Evolutionary conservation across 306 rosid genomes (phyloP).

Genomic region (Cucumis melo): DNA sequence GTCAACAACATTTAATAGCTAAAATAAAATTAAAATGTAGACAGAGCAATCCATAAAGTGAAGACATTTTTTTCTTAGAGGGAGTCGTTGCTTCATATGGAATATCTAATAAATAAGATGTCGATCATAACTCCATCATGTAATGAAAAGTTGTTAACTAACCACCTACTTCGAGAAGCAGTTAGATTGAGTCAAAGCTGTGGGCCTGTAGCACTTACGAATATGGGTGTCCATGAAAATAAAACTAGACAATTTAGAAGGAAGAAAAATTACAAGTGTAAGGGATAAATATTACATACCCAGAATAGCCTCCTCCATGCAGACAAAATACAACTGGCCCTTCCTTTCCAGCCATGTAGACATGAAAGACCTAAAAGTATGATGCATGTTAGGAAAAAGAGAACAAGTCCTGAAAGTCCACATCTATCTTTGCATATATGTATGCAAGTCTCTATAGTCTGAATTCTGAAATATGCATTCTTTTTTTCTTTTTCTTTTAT

Average conservation of each 20-base stretch:
- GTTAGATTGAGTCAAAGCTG: neutral
- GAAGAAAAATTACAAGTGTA: neutral
- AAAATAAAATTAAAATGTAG: neutral
- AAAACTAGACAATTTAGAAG: neutral
- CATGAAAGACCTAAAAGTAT: slow-evolving; percentile 75
- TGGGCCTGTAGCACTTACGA: neutral
- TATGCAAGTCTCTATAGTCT: neutral
- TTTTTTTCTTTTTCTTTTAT: neutral
- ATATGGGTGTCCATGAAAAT: neutral
- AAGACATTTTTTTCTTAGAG: neutral
- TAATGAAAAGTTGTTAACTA: neutral
- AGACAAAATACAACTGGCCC: slow-evolving; percentile 91
- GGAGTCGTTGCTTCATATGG: neutral
- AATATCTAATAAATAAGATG: neutral
- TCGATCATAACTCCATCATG: neutral
- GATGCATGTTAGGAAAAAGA: neutral
- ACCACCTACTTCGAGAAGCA: neutral
- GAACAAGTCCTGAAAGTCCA: neutral
- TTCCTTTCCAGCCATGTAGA: slow-evolving; percentile 86
- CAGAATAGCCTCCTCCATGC: slow-evolving; percentile 94
- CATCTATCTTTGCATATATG: neutral
- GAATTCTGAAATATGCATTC: neutral
- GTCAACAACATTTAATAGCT: neutral
- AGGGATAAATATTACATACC: slow-evolving; percentile 32
- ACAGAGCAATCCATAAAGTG: neutral